Base-by-base conservation (phyloP, 192 early-diverging fungal species). In the Coemansia sp. region DNA sequence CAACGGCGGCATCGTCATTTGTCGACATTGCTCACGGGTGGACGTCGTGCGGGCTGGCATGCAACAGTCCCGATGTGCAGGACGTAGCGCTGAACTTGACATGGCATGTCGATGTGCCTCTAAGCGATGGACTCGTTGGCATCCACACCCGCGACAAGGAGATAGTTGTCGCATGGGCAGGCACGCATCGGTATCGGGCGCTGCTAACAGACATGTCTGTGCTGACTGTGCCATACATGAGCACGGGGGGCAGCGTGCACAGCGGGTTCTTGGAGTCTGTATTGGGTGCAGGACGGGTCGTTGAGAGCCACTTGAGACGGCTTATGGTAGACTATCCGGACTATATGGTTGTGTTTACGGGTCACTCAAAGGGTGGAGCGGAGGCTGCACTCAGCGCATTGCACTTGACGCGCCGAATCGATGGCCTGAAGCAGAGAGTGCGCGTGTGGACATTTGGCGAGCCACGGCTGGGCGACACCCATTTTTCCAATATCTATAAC, bases 391-490 rank as follows among this genome's bases (percentile, higher is more conserved):
- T 80, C 39, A 68, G 68, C 27, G 77, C 77, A 1, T 58, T 80
- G 12, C 68, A 74, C 22, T 53, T 80, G n/a, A 72, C 71, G 22
- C 68, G 72, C 20, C 25, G 59, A 4, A 56, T 80, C 9, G 36
- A 49, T 6, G 77, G 72, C 12, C 54, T 80, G 42, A 54, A 39
- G 4, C 15, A 38, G 22, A 46, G 77, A 0, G 32, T 71, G 7
- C 64, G 72, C 0, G 77, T 80, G 6, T 80, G 77, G 77, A 80
- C 77, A 4, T 80, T 80, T 62, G 77, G 77, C 4, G 58, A 74
- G 72, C 77, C 77, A 4, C 68, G 77, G 15, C 40, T 74, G 0
- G 77, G 77, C n/a, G 72, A 80, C 31, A 36, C 24, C 14, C 64
- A 71, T 62, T 80, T 80, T 53, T 60, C 77, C 35, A 62, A 40